A percentile compares a stretch with the other conserved stretches of the same genome.
Conservation (phyloP, 371 early-diverging fungal species). For the Parasitella parasitica region DNA sequence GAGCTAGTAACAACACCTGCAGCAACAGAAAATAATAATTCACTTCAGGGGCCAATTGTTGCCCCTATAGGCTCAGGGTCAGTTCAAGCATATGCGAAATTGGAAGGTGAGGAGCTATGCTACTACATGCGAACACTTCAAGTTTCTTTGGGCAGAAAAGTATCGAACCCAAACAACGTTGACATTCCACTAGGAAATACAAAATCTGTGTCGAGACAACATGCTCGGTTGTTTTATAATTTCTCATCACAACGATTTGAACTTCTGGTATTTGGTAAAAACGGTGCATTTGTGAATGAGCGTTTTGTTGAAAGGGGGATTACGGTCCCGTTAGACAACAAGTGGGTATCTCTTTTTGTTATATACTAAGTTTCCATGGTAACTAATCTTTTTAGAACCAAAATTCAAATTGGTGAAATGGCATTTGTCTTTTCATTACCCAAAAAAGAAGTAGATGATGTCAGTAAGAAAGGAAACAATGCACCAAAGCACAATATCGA, state of each 20-base stretch:
- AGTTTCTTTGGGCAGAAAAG: constrained; percentile 77
- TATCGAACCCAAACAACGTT: constrained; percentile 55
- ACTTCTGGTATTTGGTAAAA: constrained; percentile 81
- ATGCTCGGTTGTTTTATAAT: constrained; percentile 82
- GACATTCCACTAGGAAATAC: constrained; percentile 81
- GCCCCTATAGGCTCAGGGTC: constrained; percentile 35
- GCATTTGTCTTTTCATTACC: constrained; percentile 77
- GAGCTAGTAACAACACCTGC: constrained; percentile 4
- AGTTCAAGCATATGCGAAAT: constrained; percentile 87
- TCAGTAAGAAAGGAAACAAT: constrained; percentile 14
- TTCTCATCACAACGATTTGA: constrained; percentile 78
- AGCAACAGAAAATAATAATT: background rate
- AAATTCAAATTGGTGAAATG: constrained; percentile 80
- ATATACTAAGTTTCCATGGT: too few species aligned
- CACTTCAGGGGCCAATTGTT: constrained; percentile 1
- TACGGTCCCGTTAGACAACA: constrained; percentile 71
- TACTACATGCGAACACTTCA: constrained; percentile 81
- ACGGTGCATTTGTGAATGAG: constrained; percentile 84
- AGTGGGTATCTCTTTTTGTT: constrained; percentile 37
- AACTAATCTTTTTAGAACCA: too few species aligned
- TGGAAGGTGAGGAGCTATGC: constrained; percentile 80
- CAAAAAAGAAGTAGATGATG: constrained; percentile 38
- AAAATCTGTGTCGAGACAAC: constrained; percentile 83
- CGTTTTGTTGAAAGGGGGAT: constrained; percentile 68
- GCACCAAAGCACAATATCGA: constrained; percentile 12